Evolutionary conservation across 2,329 filamentous ascomycete genomes (phyloP).

Genomic region (Plectosphaerella cucumerina): DNA sequence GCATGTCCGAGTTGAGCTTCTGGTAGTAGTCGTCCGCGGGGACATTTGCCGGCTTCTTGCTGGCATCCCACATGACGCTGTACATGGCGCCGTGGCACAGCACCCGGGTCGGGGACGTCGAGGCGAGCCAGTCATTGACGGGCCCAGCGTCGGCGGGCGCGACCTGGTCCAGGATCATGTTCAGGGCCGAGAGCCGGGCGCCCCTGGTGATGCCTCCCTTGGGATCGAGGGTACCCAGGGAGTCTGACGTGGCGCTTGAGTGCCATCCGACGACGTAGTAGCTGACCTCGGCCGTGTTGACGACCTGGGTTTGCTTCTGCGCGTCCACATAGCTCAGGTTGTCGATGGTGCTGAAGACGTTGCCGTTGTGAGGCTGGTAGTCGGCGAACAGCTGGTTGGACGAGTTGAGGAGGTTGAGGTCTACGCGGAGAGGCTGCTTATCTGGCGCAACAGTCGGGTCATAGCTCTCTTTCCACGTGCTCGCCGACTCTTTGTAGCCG

Average conservation of each 20-base stretch:
- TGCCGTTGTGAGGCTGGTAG: slow-evolving; percentile 32
- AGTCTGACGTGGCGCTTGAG: slow-evolving; percentile 15
- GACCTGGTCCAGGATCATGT: slow-evolving; percentile 14
- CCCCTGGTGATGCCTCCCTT: slow-evolving; percentile 4
- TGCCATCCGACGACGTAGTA: slow-evolving; percentile 40
- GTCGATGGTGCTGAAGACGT: slow-evolving; percentile 37
- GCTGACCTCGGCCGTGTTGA: slow-evolving; percentile 21
- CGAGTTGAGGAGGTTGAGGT: background rate
- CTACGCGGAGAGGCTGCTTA: slow-evolving; percentile 1
- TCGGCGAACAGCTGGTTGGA: slow-evolving; percentile 35
- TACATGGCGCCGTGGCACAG: slow-evolving; percentile 33
- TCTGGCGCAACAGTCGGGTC: slow-evolving; percentile 13
- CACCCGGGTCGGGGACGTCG: slow-evolving; percentile 11
- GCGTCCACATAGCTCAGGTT: slow-evolving; percentile 25
- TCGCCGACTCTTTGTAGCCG: slow-evolving; percentile 16
- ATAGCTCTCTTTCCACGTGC: background rate
- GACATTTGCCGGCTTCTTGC: slow-evolving; percentile 18
- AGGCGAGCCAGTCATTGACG: slow-evolving; percentile 11
- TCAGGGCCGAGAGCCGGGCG: slow-evolving; percentile 13
- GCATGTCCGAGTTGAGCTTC: slow-evolving; percentile 14
- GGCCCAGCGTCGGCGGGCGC: slow-evolving; percentile 3
- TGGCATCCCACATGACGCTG: slow-evolving; percentile 27
- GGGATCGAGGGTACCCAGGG: slow-evolving; percentile 12
- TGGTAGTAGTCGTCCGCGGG: slow-evolving; percentile 23
- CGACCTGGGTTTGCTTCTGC: slow-evolving; percentile 11